Base-by-base conservation (phyloP, 768 basidiomycete species). In the Coprinopsis marcescibilis region DNA sequence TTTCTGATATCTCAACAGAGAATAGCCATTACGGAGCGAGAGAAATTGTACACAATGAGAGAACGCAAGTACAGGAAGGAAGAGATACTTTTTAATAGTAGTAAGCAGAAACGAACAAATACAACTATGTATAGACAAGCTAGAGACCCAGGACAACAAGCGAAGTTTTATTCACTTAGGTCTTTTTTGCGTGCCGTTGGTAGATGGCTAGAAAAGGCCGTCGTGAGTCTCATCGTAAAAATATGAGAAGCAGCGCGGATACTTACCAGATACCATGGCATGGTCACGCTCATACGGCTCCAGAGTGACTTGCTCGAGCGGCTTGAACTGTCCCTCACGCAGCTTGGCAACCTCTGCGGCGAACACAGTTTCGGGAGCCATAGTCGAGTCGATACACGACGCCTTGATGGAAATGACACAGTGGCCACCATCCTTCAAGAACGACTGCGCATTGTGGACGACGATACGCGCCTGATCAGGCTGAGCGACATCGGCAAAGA, bases 381-480 rank as follows among this genome's bases (percentile, higher is more conserved):
- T 78, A n/a, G 94, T 97, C 34, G 92, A 97, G 67, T 99, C 96
- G 64, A 99, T 87, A 74, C 96, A 99, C 58, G 88, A 92, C 24
- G 96, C 96, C 73, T 99, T 99, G 78, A 99, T 96, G 45, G 95
- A 98, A 53, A 99, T 92, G 57, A 99, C 83, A 57, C 80, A 73
- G 58, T 96, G 90, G 2, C 96, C 96, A 24, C 78, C 80, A 64
- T 94, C 85, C 66, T 95, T 97, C 45, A 99, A 77, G 84, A 99
- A 99, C 65, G 84, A 83, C 57, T 96, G 83, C 0, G 95, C 90
- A 66, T 99, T 98, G 65, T 83, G 78, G 32, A 80, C 76, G 52
- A 98, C 90, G 59, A 98, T 97, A 73, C 94, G 92, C 2, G 94
- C 94, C 70, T 99, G 96, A 68, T 99, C 94, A 35, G 95, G 95